Percentiles rank a stretch among this genome's conserved stretches.
phyloP scores from a whole-genome alignment of 2,329 filamentous ascomycete genomes.

The Penicillium decumbens region DNA sequence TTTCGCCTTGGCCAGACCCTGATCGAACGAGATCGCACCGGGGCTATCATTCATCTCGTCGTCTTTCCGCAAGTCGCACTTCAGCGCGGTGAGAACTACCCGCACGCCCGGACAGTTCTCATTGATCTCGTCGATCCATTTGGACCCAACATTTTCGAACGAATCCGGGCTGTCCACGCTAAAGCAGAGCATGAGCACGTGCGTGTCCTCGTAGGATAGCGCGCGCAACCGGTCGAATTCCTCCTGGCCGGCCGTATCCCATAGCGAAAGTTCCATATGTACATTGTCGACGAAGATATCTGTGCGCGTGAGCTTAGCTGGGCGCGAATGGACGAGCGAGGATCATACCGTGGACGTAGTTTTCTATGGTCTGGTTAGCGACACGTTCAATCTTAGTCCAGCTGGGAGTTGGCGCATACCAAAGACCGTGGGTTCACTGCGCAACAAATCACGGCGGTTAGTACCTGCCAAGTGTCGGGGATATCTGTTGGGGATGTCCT shows the following conservation, averaged over 20 bases:
- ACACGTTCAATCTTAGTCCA: not conserved
- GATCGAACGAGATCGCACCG: constrained; percentile 74
- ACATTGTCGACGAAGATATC: constrained; percentile 98
- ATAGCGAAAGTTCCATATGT: constrained; percentile 94
- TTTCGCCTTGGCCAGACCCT: constrained; percentile 84
- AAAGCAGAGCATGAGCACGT: constrained; percentile 98
- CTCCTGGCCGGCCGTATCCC: constrained; percentile 98
- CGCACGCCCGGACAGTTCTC: constrained; percentile 97
- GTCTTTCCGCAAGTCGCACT: constrained; percentile 88
- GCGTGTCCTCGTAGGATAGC: constrained; percentile 95
- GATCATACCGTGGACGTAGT: constrained; percentile 85
- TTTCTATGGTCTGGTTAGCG: constrained; percentile 55
- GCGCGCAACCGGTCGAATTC: constrained; percentile 96
- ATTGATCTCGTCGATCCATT: constrained; percentile 96
- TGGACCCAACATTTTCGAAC: constrained; percentile 95
- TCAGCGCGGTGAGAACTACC: constrained; percentile 89
- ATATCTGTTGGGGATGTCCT: constrained; percentile 27
- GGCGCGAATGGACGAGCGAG: not conserved
- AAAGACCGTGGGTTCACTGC: constrained; percentile 87
- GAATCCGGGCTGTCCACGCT: constrained; percentile 91
- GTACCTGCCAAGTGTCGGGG: constrained; percentile 8
- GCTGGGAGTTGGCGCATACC: constrained; percentile 39
- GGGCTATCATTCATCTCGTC: constrained; percentile 65
- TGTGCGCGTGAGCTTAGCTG: constrained; percentile 37
- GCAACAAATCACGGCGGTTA: constrained; percentile 17